Conservation (phyloP, 2,329 filamentous ascomycete genomes). For the Ustilaginoidea virens region DNA sequence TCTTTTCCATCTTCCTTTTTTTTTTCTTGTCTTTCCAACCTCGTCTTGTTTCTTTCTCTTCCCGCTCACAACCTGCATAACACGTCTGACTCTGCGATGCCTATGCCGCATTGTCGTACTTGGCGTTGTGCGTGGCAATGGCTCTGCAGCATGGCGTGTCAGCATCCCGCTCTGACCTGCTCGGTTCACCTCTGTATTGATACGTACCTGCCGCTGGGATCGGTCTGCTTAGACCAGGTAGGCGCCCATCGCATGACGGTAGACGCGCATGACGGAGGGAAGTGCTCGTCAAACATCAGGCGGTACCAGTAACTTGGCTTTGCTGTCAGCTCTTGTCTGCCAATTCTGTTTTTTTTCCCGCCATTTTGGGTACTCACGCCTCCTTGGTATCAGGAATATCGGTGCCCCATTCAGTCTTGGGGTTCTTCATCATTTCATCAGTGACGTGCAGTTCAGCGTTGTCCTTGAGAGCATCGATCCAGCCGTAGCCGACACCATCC, state of each 20-base stretch:
- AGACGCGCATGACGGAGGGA: slow-evolving; percentile 76
- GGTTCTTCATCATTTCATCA: slow-evolving; percentile 97
- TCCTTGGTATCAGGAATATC: slow-evolving; percentile 96
- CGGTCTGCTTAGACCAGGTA: slow-evolving; percentile 91
- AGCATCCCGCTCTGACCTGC: no score
- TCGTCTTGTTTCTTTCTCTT: no score
- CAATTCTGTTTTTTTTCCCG: neutral
- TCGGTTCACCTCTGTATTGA: neutral
- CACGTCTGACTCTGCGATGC: no score
- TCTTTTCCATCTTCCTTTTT: no score
- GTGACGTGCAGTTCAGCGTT: slow-evolving; percentile 78
- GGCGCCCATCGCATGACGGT: slow-evolving; percentile 96
- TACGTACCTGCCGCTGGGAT: slow-evolving; percentile 73
- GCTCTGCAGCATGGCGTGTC: slow-evolving; percentile 34
- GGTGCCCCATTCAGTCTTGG: slow-evolving; percentile 85
- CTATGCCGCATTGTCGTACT: slow-evolving; percentile 45
- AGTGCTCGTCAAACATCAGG: slow-evolving; percentile 97
- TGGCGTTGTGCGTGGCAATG: slow-evolving; percentile 59
- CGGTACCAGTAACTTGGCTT: slow-evolving; percentile 81
- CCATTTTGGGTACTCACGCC: slow-evolving; percentile 54
- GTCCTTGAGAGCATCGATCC: slow-evolving; percentile 97
- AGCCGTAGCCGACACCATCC: slow-evolving; percentile 95
- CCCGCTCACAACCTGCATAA: no score
- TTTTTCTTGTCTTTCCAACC: no score
- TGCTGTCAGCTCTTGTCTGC: neutral